These are phyloP conservation scores for Phytophthora parvispora DNA, from an alignment of 352 stramenopile genomes.

Conservation along the genomic window DNA sequence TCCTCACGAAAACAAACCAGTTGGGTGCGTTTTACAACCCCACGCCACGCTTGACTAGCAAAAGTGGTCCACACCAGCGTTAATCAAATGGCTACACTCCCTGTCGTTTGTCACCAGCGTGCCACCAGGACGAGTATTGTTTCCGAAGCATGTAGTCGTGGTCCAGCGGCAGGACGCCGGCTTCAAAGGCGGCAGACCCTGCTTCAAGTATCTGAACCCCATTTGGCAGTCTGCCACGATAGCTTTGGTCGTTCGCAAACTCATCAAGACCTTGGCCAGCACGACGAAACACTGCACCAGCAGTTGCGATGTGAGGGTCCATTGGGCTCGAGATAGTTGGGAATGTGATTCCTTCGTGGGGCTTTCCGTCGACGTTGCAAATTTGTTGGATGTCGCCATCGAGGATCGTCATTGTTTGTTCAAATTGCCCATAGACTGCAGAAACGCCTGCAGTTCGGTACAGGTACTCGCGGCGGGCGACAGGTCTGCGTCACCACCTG, in stretches of 20 bases:
- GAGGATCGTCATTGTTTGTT: conserved; percentile 31
- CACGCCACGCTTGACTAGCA: too few relatives aligned
- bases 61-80: too few relatives aligned
- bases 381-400: conserved; percentile 38
- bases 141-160: too few relatives aligned
- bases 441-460: conserved; percentile 33
- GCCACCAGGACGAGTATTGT: too few relatives aligned
- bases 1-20: too few relatives aligned
- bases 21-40: too few relatives aligned
- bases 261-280: conserved; percentile 43
- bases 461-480: conserved; percentile 20
- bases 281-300: conserved; percentile 48
- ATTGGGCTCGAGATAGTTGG: conserved; percentile 42
- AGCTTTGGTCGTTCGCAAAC: conserved; percentile 34
- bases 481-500: too few relatives aligned
- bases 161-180: too few relatives aligned
- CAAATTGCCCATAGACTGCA: conserved; percentile 34
- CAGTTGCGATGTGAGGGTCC: conserved; percentile 48
- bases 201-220: neutral
- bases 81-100: too few relatives aligned
- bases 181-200: conserved; percentile 45
- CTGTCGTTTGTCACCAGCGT: too few relatives aligned
- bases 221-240: conserved; percentile 13
- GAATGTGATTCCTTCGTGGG: conserved; percentile 60
- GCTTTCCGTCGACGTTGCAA: conserved; percentile 21